Percentiles rank a stretch among this genome's conserved stretches.
phyloP scores from a whole-genome alignment of 148 eudicot genomes.

The Vaccinium vitisidaea region DNA sequence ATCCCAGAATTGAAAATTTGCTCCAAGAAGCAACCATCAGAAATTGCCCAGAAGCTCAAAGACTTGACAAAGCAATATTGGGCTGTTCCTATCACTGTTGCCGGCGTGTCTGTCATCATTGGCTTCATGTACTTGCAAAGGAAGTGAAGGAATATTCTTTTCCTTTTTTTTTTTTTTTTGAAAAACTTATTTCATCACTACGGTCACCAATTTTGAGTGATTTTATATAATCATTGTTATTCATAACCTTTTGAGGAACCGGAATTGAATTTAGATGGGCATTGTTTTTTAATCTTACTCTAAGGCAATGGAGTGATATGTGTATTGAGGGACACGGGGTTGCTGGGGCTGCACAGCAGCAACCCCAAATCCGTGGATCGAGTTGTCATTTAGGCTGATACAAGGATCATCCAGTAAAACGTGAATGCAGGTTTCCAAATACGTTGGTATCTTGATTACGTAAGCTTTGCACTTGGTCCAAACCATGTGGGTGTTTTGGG shows the following conservation, averaged over 20 bases:
- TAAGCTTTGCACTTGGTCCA: background rate
- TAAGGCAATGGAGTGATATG: background rate
- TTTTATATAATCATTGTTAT: background rate
- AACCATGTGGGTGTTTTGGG: background rate
- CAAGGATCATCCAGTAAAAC: background rate
- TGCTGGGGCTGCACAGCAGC: too few relatives aligned
- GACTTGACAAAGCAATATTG: conserved; percentile 60
- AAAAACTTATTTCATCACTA: background rate
- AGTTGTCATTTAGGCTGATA: background rate
- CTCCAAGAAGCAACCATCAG: conserved; percentile 29
- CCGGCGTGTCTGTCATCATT: conserved; percentile 54
- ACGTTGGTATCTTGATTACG: background rate
- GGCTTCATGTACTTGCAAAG: conserved; percentile 60
- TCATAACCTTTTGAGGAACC: background rate
- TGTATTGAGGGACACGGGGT: too few relatives aligned
- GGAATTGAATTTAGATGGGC: background rate
- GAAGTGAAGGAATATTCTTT: conserved; percentile 32
- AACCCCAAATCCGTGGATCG: background rate
- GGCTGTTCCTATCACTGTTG: conserved; percentile 53
- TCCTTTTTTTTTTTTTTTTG: background rate
- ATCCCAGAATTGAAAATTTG: conserved; percentile 47
- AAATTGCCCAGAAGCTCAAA: conserved; percentile 37
- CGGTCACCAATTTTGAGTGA: background rate
- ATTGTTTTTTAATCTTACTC: background rate
- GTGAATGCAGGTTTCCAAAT: background rate